phyloP scores from a whole-genome alignment of 148 eudicot species.

The Rhododendron griersonianum region DNA sequence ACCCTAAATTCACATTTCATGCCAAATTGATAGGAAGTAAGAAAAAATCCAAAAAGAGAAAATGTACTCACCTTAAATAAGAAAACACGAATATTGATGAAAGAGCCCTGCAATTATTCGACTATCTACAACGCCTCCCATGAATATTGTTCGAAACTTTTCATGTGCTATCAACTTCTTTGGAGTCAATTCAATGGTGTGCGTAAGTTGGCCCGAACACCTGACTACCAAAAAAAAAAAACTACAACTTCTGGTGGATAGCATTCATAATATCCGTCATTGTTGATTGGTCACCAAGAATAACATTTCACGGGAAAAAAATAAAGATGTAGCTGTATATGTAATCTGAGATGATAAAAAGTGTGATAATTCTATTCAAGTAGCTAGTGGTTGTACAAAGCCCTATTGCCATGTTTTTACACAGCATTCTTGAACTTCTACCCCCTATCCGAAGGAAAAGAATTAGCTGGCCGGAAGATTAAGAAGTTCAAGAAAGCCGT shows the following conservation, averaged over 20 bases:
- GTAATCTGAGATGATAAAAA: not conserved
- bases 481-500: constrained; percentile 7
- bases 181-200: not conserved
- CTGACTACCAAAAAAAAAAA: not conserved
- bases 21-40: not conserved
- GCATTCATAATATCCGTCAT: not conserved
- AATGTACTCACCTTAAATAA: not conserved
- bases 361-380: not conserved
- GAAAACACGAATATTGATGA: not conserved
- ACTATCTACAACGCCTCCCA: not conserved
- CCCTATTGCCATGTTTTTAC: not conserved
- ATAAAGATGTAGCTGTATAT: not conserved
- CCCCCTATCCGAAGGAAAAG: not conserved
- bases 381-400: not conserved
- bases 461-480: not conserved
- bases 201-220: too few relatives aligned
- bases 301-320: not conserved
- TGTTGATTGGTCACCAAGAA: not conserved
- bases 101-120: not conserved
- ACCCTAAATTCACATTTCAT: not conserved
- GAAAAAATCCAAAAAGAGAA: not conserved
- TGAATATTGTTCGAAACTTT: not conserved
- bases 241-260: not conserved
- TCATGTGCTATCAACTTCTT: not conserved
- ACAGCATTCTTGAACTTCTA: not conserved